Conservation (phyloP, 2,329 filamentous ascomycete genomes). For the Colletotrichum sp. region DNA sequence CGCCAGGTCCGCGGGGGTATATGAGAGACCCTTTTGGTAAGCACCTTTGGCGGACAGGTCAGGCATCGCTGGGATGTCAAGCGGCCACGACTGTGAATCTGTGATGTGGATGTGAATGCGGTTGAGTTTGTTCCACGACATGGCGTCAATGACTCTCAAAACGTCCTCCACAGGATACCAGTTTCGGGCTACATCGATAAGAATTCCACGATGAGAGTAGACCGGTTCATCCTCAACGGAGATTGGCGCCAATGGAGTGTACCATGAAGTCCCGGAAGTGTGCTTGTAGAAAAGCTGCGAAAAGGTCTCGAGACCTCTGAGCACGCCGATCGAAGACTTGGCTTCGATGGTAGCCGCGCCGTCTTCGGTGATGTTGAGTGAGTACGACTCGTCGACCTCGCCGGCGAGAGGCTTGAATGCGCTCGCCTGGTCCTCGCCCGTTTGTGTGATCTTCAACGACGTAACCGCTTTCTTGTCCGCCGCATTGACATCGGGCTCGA, state of each 20-base stretch:
- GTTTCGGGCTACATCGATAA: conserved; percentile 78
- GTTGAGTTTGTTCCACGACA: conserved; percentile 84
- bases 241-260: conserved; percentile 75
- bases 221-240: conserved; percentile 74
- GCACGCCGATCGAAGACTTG: conserved; percentile 69
- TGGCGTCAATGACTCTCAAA: conserved; percentile 76
- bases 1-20: conserved; percentile 68
- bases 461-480: conserved; percentile 55
- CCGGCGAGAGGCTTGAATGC: conserved; percentile 67
- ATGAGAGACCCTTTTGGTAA: conserved; percentile 71
- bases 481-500: conserved; percentile 62
- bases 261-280: conserved; percentile 61
- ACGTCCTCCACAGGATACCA: conserved; percentile 74
- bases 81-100: conserved; percentile 84
- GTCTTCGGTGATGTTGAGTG: conserved; percentile 60
- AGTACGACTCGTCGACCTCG: conserved; percentile 79
- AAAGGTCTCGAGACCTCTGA: conserved; percentile 78
- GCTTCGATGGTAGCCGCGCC: conserved; percentile 70
- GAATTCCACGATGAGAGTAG: conserved; percentile 79
- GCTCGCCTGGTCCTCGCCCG: conserved; percentile 54
- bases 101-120: conserved; percentile 81
- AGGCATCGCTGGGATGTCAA: conserved; percentile 79
- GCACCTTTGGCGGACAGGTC: conserved; percentile 75
- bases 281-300: conserved; percentile 81
- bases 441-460: conserved; percentile 68